Evolutionary conservation across 2,329 filamentous ascomycete genomes (phyloP), one percentile per base, ranked within the genome.

Genomic region (Ophioceras dolichostomum): DNA sequence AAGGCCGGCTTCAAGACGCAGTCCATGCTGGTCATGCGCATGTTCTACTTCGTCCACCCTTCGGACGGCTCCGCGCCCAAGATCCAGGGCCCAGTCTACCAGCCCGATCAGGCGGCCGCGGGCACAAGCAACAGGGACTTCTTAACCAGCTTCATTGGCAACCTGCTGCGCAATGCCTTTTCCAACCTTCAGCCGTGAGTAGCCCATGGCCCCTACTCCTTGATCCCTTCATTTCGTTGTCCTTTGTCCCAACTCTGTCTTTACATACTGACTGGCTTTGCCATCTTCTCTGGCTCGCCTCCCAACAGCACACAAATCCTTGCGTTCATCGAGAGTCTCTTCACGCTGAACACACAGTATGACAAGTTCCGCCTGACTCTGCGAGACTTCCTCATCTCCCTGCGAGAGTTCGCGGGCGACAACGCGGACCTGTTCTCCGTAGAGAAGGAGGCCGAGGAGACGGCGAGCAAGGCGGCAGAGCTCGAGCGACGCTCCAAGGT

Each of bases 1-100:
- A 98, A 98, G 68, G 91, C 91, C 43, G 91, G 91, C 1, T 98
- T 98, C 70, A 98, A 98, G 70, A 91, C 88, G 8, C 91, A 98
- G 64, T 88, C 88, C 4, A 82, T 91, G 74, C 68, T 98, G 34
- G 65, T 98, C 43, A 87, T 91, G 50, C 83, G 88, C 53, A 88
- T 98, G 73, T 94, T 98, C 65, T 93, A 88, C 68, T 87, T 95
- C 39, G 79, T 95, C n/a, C 76, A 88, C 47, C 76, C 76, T 2
- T 73, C 74, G 22, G 76, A 80, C 49, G 73, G 71, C 19, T 61
- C 67, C 10, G 69, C 76, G 20, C 81, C 87, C 38, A 95, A 94
- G 70, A 87, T 98, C 40, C 80, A 86, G 52, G 86, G 88, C 5
- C 89, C 89, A 0, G 85, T 98, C 47, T 98, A 95, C 61, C 74